Percentiles rank a stretch among this genome's conserved stretches.
Evolutionary conservation across 768 basidiomycete species (phyloP).

Genomic region (Bullera alba): DNA sequence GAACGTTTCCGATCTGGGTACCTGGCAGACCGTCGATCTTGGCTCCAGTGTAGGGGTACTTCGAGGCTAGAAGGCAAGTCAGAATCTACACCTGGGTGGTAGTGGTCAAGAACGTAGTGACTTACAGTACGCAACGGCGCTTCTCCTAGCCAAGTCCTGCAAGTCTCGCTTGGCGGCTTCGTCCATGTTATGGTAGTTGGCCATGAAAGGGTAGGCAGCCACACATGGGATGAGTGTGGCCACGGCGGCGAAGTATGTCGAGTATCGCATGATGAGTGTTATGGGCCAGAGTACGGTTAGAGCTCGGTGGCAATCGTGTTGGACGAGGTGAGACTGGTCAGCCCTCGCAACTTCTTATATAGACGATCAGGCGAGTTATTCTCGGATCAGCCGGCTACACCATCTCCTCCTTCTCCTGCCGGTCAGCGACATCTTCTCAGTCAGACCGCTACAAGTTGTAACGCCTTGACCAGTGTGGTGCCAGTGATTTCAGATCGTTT

Average conservation of each 20-base stretch:
- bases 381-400: too few relatives aligned
- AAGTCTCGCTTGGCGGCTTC: constrained; percentile 2
- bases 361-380: too few relatives aligned
- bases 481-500: too few relatives aligned
- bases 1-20: constrained; percentile 4
- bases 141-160: not conserved
- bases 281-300: too few relatives aligned
- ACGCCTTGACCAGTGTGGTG: too few relatives aligned
- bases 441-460: too few relatives aligned
- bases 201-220: constrained; percentile 8
- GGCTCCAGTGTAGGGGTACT: constrained; percentile 13
- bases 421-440: too few relatives aligned
- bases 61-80: not conserved
- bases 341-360: too few relatives aligned
- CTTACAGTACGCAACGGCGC: not conserved
- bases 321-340: too few relatives aligned
- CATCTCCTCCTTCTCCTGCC: too few relatives aligned
- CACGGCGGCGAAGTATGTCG: not conserved
- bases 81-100: not conserved
- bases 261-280: too few relatives aligned
- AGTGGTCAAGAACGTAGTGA: not conserved
- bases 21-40: constrained; percentile 13
- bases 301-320: too few relatives aligned
- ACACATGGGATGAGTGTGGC: not conserved
- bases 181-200: constrained; percentile 1